These are phyloP conservation scores for Actinomortierella ambigua DNA, from an alignment of 371 early-diverging fungal species.

Conservation along the genomic window DNA sequence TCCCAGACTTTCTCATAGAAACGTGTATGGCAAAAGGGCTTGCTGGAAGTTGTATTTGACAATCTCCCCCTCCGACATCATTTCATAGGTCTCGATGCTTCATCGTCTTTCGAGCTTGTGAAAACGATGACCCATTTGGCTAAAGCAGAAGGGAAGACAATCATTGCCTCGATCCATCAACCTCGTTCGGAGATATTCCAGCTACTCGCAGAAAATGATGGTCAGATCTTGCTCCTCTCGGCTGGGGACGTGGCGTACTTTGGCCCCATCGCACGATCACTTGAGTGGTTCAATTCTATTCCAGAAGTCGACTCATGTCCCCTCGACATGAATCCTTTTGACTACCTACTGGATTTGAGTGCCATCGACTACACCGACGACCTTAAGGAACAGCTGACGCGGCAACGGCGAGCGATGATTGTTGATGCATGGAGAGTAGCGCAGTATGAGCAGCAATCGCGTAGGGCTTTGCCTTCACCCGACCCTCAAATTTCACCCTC, in stretches of 20 bases:
- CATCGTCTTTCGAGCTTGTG: constrained; percentile 44
- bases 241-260: constrained; percentile 40
- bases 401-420: constrained; percentile 14
- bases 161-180: constrained; percentile 38
- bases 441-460: no score
- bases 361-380: constrained; percentile 42
- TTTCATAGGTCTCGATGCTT: constrained; percentile 30
- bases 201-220: constrained; percentile 34
- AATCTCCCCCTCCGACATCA: no score
- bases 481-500: no score
- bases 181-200: constrained; percentile 46
- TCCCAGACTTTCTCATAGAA: no score
- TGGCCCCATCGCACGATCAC: constrained; percentile 28
- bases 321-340: constrained; percentile 34
- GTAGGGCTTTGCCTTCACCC: no score
- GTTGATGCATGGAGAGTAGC: not conserved
- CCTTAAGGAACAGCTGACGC: constrained; percentile 25
- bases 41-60: not conserved
- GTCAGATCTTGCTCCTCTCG: constrained; percentile 42
- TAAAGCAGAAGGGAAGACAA: constrained; percentile 34
- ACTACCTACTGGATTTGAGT: constrained; percentile 38
- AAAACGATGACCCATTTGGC: constrained; percentile 39
- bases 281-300: constrained; percentile 26
- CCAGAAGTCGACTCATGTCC: constrained; percentile 26
- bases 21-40: no score